These are phyloP conservation scores for Beauveria caledonica DNA, from an alignment of 2,329 filamentous ascomycete species.

Conservation along the genomic window DNA sequence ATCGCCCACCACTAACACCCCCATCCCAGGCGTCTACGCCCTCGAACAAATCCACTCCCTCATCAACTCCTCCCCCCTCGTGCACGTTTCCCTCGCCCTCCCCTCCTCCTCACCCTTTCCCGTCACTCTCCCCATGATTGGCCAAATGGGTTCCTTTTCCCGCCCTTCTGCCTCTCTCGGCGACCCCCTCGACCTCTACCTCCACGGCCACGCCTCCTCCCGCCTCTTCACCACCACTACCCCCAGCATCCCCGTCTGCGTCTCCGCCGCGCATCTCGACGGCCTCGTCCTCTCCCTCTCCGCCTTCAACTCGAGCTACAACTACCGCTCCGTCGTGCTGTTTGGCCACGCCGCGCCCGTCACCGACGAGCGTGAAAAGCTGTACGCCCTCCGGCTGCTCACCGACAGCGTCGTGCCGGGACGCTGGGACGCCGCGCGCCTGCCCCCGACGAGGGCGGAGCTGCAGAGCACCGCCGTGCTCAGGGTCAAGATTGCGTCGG, in stretches of 20 bases:
- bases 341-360: slow-evolving; percentile 68
- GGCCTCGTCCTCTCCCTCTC: slow-evolving; percentile 73
- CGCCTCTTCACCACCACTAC: slow-evolving; percentile 62
- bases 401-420: slow-evolving; percentile 63
- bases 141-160: slow-evolving; percentile 67
- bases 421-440: slow-evolving; percentile 61
- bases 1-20: background rate
- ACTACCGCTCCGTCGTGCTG: slow-evolving; percentile 73
- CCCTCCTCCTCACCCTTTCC: slow-evolving; percentile 59
- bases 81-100: slow-evolving; percentile 71
- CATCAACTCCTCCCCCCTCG: slow-evolving; percentile 63
- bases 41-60: slow-evolving; percentile 65
- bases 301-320: slow-evolving; percentile 74
- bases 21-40: slow-evolving; percentile 56
- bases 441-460: slow-evolving; percentile 65
- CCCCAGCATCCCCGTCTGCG: slow-evolving; percentile 57
- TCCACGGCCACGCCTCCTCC: slow-evolving; percentile 77
- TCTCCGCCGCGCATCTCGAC: slow-evolving; percentile 68
- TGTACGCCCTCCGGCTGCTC: slow-evolving; percentile 71
- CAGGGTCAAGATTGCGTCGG: slow-evolving; percentile 57
- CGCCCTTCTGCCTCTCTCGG: slow-evolving; percentile 49
- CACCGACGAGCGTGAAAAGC: slow-evolving; percentile 58
- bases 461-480: slow-evolving; percentile 68
- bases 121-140: slow-evolving; percentile 75
- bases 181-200: slow-evolving; percentile 66